phyloP scores from a whole-genome alignment of 768 basidiomycete genomes.

The Tricholoma sp. region DNA sequence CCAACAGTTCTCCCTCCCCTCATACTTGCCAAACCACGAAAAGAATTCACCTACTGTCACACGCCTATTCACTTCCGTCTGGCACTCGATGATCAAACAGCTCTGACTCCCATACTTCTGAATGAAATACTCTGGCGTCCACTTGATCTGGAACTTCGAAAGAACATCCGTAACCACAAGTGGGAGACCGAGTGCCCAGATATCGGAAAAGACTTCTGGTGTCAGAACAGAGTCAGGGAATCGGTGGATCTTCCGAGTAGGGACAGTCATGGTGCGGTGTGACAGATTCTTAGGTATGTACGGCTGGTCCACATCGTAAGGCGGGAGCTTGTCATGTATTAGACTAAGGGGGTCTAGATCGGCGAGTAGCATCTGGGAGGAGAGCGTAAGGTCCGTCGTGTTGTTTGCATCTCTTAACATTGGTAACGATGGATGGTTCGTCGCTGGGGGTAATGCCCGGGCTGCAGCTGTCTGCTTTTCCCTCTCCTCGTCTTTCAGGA shows the following conservation, averaged over 20 bases:
- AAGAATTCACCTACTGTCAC: conserved; percentile 80
- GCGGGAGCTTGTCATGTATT: conserved; percentile 2
- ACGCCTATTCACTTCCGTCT: conserved; percentile 58
- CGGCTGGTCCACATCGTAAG: not conserved
- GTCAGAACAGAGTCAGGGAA: conserved; percentile 47
- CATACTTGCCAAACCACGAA: conserved; percentile 64
- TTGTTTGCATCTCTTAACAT: not conserved
- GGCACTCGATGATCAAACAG: conserved; percentile 79
- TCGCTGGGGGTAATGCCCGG: not conserved
- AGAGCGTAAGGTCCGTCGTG: not conserved
- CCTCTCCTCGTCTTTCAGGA: conserved; percentile 27
- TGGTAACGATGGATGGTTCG: not conserved
- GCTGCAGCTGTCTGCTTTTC: not conserved
- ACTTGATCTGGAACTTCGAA: conserved; percentile 57
- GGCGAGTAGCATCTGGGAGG: not conserved
- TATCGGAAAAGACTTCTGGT: conserved; percentile 52
- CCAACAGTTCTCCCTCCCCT: conserved; percentile 50
- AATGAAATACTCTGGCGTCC: conserved; percentile 83
- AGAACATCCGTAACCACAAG: conserved; percentile 69
- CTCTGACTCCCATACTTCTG: conserved; percentile 56
- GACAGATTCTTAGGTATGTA: conserved; percentile 18
- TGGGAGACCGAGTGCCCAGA: conserved; percentile 76
- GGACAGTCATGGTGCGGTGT: conserved; percentile 26
- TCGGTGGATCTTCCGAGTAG: conserved; percentile 40
- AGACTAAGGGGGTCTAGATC: not conserved